These are phyloP conservation scores for Leishmania arabica DNA, from an alignment of 208 protist species.

Conservation along the genomic window DNA sequence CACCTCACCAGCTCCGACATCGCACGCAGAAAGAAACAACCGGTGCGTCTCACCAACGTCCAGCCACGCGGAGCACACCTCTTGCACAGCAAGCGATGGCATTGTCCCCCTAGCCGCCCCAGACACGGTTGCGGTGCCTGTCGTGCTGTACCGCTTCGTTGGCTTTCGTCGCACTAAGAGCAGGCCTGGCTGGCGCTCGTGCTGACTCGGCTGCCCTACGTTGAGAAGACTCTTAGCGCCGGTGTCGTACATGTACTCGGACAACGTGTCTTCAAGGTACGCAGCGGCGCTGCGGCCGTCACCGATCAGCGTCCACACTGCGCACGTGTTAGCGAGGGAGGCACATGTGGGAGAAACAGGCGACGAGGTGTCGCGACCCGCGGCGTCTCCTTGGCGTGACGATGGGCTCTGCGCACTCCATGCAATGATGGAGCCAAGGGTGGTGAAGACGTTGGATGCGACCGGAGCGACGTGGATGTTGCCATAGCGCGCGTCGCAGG, in stretches of 20 bases:
- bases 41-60: slow-evolving; percentile 25
- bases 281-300: slow-evolving; percentile 68
- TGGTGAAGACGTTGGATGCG: slow-evolving; percentile 33
- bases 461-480: slow-evolving; percentile 38
- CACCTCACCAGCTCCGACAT: slow-evolving; percentile 63
- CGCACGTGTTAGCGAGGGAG: slow-evolving; percentile 15
- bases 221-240: slow-evolving; percentile 41
- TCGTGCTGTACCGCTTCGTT: neutral
- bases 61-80: slow-evolving; percentile 63
- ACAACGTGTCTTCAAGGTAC: slow-evolving; percentile 67
- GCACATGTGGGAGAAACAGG: neutral
- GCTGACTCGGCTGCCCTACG: slow-evolving; percentile 31
- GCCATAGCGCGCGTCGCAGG: slow-evolving; percentile 31
- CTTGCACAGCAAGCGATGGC: slow-evolving; percentile 8
- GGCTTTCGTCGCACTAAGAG: slow-evolving; percentile 26
- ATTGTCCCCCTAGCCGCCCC: neutral
- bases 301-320: slow-evolving; percentile 56
- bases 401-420: slow-evolving; percentile 6
- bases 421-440: slow-evolving; percentile 44
- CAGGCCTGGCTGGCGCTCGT: slow-evolving; percentile 15
- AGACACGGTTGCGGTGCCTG: neutral
- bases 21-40: slow-evolving; percentile 42
- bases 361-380: neutral
- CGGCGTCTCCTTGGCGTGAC: neutral
- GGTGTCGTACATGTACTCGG: slow-evolving; percentile 67